These are phyloP conservation scores for Backusella macrospora DNA, from an alignment of 192 early-diverging fungal species.

Conservation along the genomic window DNA sequence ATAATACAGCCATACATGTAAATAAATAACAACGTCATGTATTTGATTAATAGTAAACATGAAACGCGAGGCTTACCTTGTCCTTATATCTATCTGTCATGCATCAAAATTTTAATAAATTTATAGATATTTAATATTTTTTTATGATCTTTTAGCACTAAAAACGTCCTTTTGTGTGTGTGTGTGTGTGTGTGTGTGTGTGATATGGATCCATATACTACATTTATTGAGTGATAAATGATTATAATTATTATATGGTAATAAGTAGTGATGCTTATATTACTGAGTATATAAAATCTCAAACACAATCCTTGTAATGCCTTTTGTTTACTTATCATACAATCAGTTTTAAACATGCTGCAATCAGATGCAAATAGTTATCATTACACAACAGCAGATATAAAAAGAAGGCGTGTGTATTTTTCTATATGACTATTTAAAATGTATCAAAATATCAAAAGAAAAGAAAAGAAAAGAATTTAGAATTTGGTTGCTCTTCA, in stretches of 20 bases:
- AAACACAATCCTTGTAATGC: background rate
- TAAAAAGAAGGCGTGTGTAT: background rate
- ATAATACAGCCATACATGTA: background rate
- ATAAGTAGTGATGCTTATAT: too few relatives aligned
- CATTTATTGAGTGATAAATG: too few relatives aligned
- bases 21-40: too few relatives aligned
- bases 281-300: background rate
- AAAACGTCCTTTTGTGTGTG: too few relatives aligned
- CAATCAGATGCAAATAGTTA: background rate
- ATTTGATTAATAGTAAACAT: background rate
- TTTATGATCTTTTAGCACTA: too few relatives aligned
- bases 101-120: too few relatives aligned
- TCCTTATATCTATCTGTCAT: too few relatives aligned
- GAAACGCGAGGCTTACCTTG: background rate
- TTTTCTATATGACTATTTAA: background rate
- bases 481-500: too few relatives aligned
- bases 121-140: too few relatives aligned
- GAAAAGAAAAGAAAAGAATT: background rate
- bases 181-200: too few relatives aligned
- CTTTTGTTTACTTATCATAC: background rate
- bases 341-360: slow-evolving; percentile 2
- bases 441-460: background rate
- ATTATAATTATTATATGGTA: too few relatives aligned
- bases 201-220: too few relatives aligned
- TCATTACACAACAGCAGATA: background rate